Evolutionary conservation across 2,329 filamentous ascomycete species (phyloP), one percentile per base, ranked within the genome.

Genomic region (Trichoderma sp.): DNA sequence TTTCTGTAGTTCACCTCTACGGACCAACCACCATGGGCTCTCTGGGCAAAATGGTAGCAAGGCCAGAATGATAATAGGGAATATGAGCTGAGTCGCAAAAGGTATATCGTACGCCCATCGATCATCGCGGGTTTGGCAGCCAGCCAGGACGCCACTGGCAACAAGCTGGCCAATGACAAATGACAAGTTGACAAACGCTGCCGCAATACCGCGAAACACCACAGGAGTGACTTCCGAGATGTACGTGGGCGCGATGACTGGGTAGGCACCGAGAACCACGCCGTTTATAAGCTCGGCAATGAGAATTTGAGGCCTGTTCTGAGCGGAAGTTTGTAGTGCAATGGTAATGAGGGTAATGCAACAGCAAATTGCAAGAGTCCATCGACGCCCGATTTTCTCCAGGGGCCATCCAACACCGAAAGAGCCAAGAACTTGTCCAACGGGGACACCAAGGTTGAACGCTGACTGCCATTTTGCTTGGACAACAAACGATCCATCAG

Each of bases 381-480:
- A 76, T 27, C 80, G 77, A 56, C 83, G 82, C 0, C 83, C 83
- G 16, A 55, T 81, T 1, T 77, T 76, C 29, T 85, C 79, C 8
- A 82, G 19, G 0, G 31, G 31, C 19, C 31, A 58, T n/a, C 24
- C 56, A n/a, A 35, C 31, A 33, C 27, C 19, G 5, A 31, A 35
- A 3, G 84, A 77, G 0, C 85, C 85, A 2, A 87, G 63, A 21
- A 87, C 83, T 16, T 81, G 78, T 6, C 85, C 85, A 10, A 83
- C 79, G 19, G 79, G 75, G 0, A 81, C 77, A 1, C 79, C 83
- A 27, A 83, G 83, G 27, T 77, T 77, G 1, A 87, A 74, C 0
- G 79, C 84, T 2, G 83, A 80, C 72, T 87, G 84, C 86, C 86
- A 87, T 0, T 80, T 71, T 0, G 83, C 81, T 0, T 81, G 77